Evolutionary conservation across 164 flowering plant genomes (phyloP), one percentile per base, ranked within the genome.

Genomic region (Stephania cephalantha): DNA sequence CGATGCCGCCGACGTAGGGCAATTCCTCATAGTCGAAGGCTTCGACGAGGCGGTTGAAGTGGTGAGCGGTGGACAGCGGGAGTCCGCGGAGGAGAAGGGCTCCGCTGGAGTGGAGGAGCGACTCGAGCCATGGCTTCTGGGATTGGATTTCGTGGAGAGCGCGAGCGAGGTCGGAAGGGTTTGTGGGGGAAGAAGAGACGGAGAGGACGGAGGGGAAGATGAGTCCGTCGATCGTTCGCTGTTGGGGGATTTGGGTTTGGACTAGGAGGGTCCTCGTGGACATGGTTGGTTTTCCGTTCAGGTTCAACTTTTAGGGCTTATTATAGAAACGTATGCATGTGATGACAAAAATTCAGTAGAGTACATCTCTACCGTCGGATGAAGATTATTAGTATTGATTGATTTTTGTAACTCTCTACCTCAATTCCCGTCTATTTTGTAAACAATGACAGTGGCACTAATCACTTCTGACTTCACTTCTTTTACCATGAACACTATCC

Each of bases 1-100:
- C 97, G 46, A 93, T 91, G 35, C 97, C 97, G 53, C 98, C 98
- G 11, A 90, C 90, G 76, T 92, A 95, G 1, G 97, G 95, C 61
- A 91, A 78, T 79, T 95, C 98, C 29, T 86, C 90, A 80, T 78
- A 92, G 4, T 95, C 97, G 73, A 93, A 93, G 8, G 99, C 90
- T 77, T 92, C 94, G 9, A 95, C 97, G 73, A 91, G 89, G 78
- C 81, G 85, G 84, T 93, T 90, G 87, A 95, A 93, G 65, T 90
- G 92, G 0, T 86, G 75, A n/a, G 97, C 90, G 0, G 91, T 75
- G 1, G 55, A 46, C 0, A 88, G 84, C 1, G 87, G 87, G 68
- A 95, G 93, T n/a, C 92, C 95, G 46, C 95, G 82, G 44, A 95
- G 76, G 22, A 95, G 88, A 45, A 95, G n/a, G 18, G 97, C 95